phyloP scores from a whole-genome alignment of 2,329 filamentous ascomycete genomes.

The Fusarium sambucinum region DNA sequence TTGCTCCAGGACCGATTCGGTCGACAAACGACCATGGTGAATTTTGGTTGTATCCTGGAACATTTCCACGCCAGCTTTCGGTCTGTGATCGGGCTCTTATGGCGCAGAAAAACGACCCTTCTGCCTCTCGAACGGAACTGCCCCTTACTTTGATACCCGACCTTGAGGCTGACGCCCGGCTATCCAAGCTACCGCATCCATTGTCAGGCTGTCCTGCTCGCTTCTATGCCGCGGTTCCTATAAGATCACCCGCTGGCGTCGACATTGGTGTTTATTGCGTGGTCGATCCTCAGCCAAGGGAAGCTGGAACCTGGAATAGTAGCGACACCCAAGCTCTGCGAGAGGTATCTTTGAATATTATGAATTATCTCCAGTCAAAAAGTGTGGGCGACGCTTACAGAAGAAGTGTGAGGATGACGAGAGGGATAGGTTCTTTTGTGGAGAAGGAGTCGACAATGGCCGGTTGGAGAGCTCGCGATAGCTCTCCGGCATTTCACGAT shows the following conservation, averaged over 20 bases:
- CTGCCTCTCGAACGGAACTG: slow-evolving; percentile 28
- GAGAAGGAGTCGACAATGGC: slow-evolving; percentile 52
- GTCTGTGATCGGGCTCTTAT: slow-evolving; percentile 48
- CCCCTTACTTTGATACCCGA: slow-evolving; percentile 54
- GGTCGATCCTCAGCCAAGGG: slow-evolving; percentile 29
- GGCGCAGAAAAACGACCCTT: not conserved
- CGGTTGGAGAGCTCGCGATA: slow-evolving; percentile 39
- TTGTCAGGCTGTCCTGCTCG: slow-evolving; percentile 36
- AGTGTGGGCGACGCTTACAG: slow-evolving; percentile 46
- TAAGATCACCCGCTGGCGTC: slow-evolving; percentile 54
- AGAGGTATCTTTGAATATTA: slow-evolving; percentile 51
- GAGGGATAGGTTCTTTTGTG: slow-evolving; percentile 55
- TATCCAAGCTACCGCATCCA: slow-evolving; percentile 43
- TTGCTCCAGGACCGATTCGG: slow-evolving; percentile 50
- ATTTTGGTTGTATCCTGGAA: slow-evolving; percentile 46
- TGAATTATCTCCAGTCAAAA: slow-evolving; percentile 53
- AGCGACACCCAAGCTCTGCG: slow-evolving; percentile 46
- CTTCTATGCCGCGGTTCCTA: slow-evolving; percentile 58
- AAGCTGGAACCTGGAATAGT: slow-evolving; percentile 42
- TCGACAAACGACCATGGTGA: slow-evolving; percentile 15
- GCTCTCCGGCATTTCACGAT: slow-evolving; percentile 20
- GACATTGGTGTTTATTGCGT: slow-evolving; percentile 58
- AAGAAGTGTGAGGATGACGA: slow-evolving; percentile 54
- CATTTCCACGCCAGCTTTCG: slow-evolving; percentile 46
- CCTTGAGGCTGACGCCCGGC: slow-evolving; percentile 49